Conservation (phyloP, 495 filamentous ascomycete genomes). For the Rostrohypoxylon terebratum region DNA sequence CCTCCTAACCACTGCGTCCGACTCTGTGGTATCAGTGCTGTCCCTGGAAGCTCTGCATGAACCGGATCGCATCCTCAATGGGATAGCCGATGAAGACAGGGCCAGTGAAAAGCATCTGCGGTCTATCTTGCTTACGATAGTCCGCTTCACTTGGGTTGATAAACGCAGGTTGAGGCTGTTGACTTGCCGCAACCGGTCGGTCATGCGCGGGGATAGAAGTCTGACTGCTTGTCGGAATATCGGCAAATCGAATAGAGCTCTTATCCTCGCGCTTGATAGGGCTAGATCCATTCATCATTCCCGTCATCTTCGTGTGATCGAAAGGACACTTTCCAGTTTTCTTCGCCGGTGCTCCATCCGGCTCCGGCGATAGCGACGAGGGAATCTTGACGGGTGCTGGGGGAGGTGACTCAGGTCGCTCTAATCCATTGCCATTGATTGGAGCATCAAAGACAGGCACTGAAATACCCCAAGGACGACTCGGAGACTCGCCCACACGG, state of each 20-base stretch:
- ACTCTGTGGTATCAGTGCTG: constrained; percentile 29
- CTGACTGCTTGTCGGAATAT: constrained; percentile 37
- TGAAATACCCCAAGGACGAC: constrained; percentile 88
- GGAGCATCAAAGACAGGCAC: constrained; percentile 69
- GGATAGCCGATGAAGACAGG: constrained; percentile 92
- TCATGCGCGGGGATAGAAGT: constrained; percentile 41
- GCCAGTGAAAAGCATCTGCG: constrained; percentile 83
- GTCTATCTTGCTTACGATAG: constrained; percentile 46
- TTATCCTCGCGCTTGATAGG: constrained; percentile 44
- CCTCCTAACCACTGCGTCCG: not conserved
- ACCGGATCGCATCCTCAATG: constrained; percentile 76
- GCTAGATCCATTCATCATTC: constrained; percentile 41
- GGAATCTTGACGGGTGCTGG: constrained; percentile 55
- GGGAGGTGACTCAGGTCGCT: constrained; percentile 56
- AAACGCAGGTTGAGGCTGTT: constrained; percentile 53
- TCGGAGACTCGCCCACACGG: constrained; percentile 88
- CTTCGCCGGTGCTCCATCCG: constrained; percentile 39
- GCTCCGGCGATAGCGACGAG: constrained; percentile 40
- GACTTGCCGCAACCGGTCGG: constrained; percentile 12
- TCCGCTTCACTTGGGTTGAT: constrained; percentile 51
- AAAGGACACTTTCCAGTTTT: constrained; percentile 58
- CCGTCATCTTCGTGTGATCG: constrained; percentile 57
- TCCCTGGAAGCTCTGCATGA: constrained; percentile 71
- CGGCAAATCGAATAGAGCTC: constrained; percentile 29
- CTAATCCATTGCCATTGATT: constrained; percentile 42